Base-by-base conservation (phyloP, 768 basidiomycete genomes). In the Coprinellus micaceus region DNA sequence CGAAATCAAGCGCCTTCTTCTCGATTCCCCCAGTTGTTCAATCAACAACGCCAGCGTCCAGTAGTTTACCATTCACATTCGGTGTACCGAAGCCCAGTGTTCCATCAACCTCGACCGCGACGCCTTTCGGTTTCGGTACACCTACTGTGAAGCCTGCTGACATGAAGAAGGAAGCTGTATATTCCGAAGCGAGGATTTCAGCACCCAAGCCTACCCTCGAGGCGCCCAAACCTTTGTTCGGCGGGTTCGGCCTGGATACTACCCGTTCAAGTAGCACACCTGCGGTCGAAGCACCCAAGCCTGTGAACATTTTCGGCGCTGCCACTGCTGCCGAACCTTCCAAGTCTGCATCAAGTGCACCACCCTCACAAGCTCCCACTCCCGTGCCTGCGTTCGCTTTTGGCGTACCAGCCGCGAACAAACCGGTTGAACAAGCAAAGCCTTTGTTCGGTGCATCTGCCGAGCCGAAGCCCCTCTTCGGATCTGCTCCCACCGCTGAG, bases 91-190 rank as follows among this genome's bases (percentile, higher is more conserved):
- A 19, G 13, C 22, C 12, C 39, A 29, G 19, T 52, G 29, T n/a
- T 21, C 19, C 52, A 2, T 48, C 40, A 17, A 53, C 21, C 39
- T 29, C 59, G 10, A 19, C n/a, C 4, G 11, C 61, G 36, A 10
- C 57, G n/a, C 25, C 51, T 25, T 73, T 74, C 54, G 56, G 68
- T 17, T 71, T 75, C 28, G 66, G 64, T 9, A 56, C 52, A 41
- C 57, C 68, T 28, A n/a, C 56, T 22, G 47, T 58, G 36, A 64
- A 51, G 21, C 25, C 44, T 24, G 19, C 44, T 12, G 28, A 48
- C 12, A 21, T 28, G 15, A 48, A 48, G 9, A 30, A 48, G 21
- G 25, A n/a, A 15, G 10, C 21, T 11, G 25, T 26, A 17, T 28
- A 22, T 11, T 7, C 28, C 29, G 47, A 15, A 15, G 12, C 22